A percentile compares a stretch with the other conserved stretches of the same genome.
Conservation (phyloP, 768 basidiomycete genomes). For the Roridomyces roridus region DNA sequence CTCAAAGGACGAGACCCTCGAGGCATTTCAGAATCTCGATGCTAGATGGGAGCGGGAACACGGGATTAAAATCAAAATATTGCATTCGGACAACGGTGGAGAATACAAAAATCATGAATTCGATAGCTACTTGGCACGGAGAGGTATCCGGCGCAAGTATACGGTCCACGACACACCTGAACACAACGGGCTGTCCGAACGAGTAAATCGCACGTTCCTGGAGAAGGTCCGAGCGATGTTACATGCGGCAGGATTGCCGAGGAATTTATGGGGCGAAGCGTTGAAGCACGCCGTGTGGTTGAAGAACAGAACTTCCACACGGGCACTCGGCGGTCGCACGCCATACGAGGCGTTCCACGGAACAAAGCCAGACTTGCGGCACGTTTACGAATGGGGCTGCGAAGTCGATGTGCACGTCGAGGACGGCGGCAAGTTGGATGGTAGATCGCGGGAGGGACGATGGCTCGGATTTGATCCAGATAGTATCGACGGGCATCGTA, state of each 20-base stretch:
- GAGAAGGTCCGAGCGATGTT: constrained; percentile 38
- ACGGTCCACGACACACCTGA: constrained; percentile 37
- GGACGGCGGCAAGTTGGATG: constrained; percentile 30
- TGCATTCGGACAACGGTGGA: constrained; percentile 35
- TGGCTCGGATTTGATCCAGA: constrained; percentile 42
- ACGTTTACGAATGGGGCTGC: constrained; percentile 29
- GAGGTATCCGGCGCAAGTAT: constrained; percentile 25
- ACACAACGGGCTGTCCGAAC: constrained; percentile 46
- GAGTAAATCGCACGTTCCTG: constrained; percentile 36
- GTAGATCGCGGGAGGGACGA: constrained; percentile 27
- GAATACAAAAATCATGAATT: constrained; percentile 34
- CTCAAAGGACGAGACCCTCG: constrained; percentile 35
- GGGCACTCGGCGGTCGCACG: constrained; percentile 23
- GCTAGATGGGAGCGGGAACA: constrained; percentile 31
- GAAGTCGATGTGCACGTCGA: constrained; percentile 28
- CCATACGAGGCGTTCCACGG: constrained; percentile 29
- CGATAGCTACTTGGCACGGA: constrained; percentile 17
- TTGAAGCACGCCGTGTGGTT: constrained; percentile 32
- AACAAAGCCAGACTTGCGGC: constrained; percentile 28
- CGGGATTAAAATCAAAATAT: constrained; percentile 30
- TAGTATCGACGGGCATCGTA: constrained; percentile 31
- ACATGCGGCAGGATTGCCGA: constrained; percentile 30
- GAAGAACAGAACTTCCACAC: constrained; percentile 32
- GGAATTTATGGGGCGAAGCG: constrained; percentile 40
- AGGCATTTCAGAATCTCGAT: constrained; percentile 28